Conservation (phyloP, 176 grass and related monocot species). For the Triticum urartu region DNA sequence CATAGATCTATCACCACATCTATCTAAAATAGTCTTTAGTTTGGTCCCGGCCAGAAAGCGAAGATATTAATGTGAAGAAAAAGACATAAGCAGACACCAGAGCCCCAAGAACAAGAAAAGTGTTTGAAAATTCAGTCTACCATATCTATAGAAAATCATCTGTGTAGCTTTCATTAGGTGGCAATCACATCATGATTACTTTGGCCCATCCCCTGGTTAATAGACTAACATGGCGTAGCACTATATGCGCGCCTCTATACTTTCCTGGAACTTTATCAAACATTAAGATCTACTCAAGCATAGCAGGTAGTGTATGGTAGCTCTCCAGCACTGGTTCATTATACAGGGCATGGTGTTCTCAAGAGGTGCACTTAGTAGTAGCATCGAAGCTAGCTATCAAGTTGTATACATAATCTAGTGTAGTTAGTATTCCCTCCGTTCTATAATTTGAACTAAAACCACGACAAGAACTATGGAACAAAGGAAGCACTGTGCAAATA, state of each 20-base stretch:
- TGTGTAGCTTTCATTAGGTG: not conserved
- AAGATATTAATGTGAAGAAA: not conserved
- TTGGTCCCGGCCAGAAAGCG: not conserved
- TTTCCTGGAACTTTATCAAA: not conserved
- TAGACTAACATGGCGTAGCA: not conserved
- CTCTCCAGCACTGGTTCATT: not conserved
- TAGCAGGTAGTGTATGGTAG: not conserved
- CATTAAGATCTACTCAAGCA: not conserved
- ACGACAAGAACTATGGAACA: too few relatives aligned
- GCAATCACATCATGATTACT: not conserved
- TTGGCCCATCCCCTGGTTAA: not conserved
- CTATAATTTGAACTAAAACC: too few relatives aligned
- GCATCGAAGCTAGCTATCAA: too few relatives aligned
- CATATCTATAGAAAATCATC: not conserved
- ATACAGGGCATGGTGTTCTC: conserved; percentile 18
- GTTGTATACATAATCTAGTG: too few relatives aligned
- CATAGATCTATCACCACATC: not conserved
- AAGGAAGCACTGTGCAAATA: too few relatives aligned
- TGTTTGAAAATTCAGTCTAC: not conserved
- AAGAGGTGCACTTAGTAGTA: conserved; percentile 15
- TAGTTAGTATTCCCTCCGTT: too few relatives aligned
- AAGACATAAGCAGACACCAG: not conserved
- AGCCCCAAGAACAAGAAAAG: not conserved
- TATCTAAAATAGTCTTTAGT: not conserved
- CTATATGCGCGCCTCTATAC: not conserved